Evolutionary conservation across 345 rosid genomes (phyloP).

Genomic region (Gynandropsis gynandra): DNA sequence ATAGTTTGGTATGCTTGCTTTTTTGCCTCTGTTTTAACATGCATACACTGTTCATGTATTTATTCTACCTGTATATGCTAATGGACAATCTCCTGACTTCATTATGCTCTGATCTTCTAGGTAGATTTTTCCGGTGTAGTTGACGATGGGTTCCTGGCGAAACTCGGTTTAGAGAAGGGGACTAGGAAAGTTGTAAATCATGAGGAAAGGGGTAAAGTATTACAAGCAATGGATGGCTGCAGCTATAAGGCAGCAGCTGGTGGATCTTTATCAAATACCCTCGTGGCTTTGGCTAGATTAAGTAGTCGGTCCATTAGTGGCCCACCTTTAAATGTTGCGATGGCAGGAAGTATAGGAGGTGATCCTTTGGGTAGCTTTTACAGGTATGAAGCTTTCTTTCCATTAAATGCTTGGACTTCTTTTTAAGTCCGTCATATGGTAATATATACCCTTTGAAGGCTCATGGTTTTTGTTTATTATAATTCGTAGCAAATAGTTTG

Average conservation of each 20-base stretch:
- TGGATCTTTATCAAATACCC: constrained; percentile 88
- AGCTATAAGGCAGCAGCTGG: constrained; percentile 98
- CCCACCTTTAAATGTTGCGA: constrained; percentile 66
- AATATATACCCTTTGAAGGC: no score
- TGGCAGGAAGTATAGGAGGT: constrained; percentile 85
- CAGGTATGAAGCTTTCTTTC: constrained; percentile 38
- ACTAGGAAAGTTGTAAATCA: constrained; percentile 86
- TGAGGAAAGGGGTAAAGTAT: constrained; percentile 85
- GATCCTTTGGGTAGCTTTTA: constrained; percentile 92
- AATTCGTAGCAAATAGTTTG: no score
- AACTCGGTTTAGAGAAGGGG: constrained; percentile 72
- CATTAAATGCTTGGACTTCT: background rate
- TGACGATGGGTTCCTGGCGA: constrained; percentile 66
- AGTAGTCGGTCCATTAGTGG: constrained; percentile 50
- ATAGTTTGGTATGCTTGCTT: no score
- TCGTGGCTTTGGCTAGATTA: constrained; percentile 86
- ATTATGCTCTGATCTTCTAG: constrained; percentile 30
- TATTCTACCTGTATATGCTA: background rate
- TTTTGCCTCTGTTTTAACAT: background rate
- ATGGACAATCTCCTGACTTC: background rate
- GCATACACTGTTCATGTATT: background rate
- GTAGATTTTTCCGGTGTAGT: constrained; percentile 93
- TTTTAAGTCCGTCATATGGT: background rate
- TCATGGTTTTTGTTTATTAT: no score
- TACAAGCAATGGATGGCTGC: constrained; percentile 98